These are phyloP conservation scores for Pichiaceae sp. DNA, from an alignment of 1,139 yeast genomes.

Conservation along the genomic window DNA sequence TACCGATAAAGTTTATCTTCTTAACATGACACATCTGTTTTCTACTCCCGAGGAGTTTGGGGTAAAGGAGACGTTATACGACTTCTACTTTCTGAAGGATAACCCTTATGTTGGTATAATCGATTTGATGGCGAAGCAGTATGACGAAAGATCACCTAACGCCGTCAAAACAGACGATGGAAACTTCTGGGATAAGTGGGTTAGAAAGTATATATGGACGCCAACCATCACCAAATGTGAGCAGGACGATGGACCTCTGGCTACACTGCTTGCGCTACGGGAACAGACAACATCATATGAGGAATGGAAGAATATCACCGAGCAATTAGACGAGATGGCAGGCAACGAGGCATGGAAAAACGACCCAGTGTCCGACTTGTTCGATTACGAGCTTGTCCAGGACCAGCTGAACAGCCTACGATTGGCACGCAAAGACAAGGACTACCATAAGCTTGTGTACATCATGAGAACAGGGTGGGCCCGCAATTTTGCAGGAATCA, in stretches of 20 bases:
- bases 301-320: slow-evolving; percentile 63
- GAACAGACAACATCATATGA: slow-evolving; percentile 55
- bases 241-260: too few species aligned
- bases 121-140: too few species aligned
- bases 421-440: slow-evolving; percentile 46
- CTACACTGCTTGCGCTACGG: slow-evolving; percentile 37
- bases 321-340: slow-evolving; percentile 53
- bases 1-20: neutral
- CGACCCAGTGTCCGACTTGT: slow-evolving; percentile 49
- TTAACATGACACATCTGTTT: neutral
- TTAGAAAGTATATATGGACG: neutral
- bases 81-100: slow-evolving; percentile 1
- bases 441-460: slow-evolving; percentile 57
- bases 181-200: neutral
- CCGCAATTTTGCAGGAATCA: slow-evolving; percentile 82
- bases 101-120: slow-evolving; percentile 1
- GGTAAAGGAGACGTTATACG: slow-evolving; percentile 1
- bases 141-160: too few species aligned
- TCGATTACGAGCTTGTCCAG: slow-evolving; percentile 60
- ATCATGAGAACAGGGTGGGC: slow-evolving; percentile 79
- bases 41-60: neutral
- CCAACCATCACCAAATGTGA: slow-evolving; percentile 11
- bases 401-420: slow-evolving; percentile 50
- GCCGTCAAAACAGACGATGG: neutral
- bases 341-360: slow-evolving; percentile 68